These are phyloP conservation scores for Pleomassaria siparia DNA, from an alignment of 2,329 filamentous ascomycete genomes.

Conservation along the genomic window DNA sequence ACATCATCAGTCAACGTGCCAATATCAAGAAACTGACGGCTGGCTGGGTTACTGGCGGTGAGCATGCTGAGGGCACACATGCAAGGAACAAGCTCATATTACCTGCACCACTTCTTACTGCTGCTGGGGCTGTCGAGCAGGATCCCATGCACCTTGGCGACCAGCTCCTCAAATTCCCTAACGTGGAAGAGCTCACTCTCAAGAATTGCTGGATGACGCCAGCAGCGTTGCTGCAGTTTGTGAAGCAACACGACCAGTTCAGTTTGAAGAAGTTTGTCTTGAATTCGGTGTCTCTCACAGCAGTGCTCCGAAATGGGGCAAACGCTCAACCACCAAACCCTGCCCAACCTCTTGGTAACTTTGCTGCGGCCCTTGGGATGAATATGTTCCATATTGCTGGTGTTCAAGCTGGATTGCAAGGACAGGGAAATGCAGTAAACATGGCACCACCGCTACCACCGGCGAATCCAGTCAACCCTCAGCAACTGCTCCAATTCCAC, in stretches of 20 bases:
- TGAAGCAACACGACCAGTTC: constrained; percentile 51
- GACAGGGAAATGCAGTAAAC: not conserved
- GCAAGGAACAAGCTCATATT: constrained; percentile 65
- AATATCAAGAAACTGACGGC: constrained; percentile 63
- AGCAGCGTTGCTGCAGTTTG: constrained; percentile 55
- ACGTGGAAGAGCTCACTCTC: constrained; percentile 61
- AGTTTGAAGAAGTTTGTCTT: constrained; percentile 59
- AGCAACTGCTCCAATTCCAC: constrained; percentile 7
- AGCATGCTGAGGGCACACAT: constrained; percentile 63
- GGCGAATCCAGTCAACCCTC: not conserved
- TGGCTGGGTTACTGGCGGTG: constrained; percentile 69
- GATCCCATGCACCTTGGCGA: constrained; percentile 14
- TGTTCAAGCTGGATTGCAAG: not conserved
- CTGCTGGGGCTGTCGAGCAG: constrained; percentile 13
- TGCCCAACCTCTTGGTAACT: constrained; percentile 1
- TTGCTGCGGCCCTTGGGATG: not conserved
- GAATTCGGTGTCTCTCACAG: constrained; percentile 65
- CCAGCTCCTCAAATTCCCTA: constrained; percentile 55
- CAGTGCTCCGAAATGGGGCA: constrained; percentile 17
- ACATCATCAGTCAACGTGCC: constrained; percentile 50
- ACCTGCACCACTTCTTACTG: constrained; percentile 58
- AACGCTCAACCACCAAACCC: constrained; percentile 1
- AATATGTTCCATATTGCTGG: not conserved
- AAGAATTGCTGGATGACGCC: constrained; percentile 71
- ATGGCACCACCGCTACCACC: not conserved